Evolutionary conservation across 2,329 filamentous ascomycete genomes (phyloP).

Genomic region (Ophiostoma pallidulum): DNA sequence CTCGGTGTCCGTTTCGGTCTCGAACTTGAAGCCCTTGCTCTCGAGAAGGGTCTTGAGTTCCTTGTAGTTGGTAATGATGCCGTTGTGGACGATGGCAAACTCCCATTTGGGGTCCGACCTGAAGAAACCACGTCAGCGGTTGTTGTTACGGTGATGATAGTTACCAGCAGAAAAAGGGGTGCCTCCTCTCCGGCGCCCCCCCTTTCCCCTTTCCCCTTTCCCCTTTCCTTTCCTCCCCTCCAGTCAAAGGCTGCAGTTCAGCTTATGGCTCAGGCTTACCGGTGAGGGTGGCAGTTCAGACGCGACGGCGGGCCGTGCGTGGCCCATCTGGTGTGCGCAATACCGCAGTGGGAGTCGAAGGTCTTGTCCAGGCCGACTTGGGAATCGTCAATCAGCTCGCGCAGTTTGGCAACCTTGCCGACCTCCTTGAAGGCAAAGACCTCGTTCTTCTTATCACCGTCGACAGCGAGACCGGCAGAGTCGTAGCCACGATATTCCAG

Average conservation of each 20-base stretch:
- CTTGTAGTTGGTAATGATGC: slow-evolving; percentile 99
- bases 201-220: no score
- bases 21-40: slow-evolving; percentile 94
- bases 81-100: slow-evolving; percentile 97
- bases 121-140: background rate
- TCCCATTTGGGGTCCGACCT: slow-evolving; percentile 94
- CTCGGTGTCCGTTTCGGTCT: slow-evolving; percentile 98
- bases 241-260: no score
- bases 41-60: slow-evolving; percentile 89
- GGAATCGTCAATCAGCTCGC: slow-evolving; percentile 77
- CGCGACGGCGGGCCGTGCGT: slow-evolving; percentile 93
- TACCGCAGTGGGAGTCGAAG: slow-evolving; percentile 96
- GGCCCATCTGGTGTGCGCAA: slow-evolving; percentile 98
- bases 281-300: slow-evolving; percentile 95
- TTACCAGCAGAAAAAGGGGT: background rate
- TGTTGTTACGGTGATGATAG: background rate
- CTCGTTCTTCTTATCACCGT: slow-evolving; percentile 98
- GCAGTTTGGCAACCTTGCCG: slow-evolving; percentile 95
- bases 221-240: no score
- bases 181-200: no score
- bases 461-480: slow-evolving; percentile 88
- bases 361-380: slow-evolving; percentile 81
- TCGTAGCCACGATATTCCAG: slow-evolving; percentile 99
- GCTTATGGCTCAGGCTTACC: slow-evolving; percentile 59
- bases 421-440: slow-evolving; percentile 98